phyloP scores from a whole-genome alignment of 768 basidiomycete species.

The Mycena latifolia region DNA sequence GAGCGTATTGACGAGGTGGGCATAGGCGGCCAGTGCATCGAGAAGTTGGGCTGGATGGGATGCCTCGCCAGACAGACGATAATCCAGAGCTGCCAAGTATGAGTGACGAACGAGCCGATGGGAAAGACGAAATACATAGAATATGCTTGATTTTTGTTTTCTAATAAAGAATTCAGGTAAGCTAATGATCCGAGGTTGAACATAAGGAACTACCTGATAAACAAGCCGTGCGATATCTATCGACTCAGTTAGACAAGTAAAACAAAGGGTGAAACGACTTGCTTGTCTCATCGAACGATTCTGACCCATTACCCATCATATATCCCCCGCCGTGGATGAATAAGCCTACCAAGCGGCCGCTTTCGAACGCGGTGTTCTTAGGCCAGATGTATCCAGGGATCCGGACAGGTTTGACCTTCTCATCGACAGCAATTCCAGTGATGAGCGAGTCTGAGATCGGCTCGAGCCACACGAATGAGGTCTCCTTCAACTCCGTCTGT shows the following conservation, averaged over 20 bases:
- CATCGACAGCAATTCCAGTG: no score
- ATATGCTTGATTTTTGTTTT: no score
- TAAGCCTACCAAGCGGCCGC: conserved; percentile 37
- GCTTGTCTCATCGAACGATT: conserved; percentile 38
- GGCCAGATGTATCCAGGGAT: no score
- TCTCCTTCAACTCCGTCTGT: conserved; percentile 38
- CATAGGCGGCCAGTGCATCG: conserved; percentile 64
- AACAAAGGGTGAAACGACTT: conserved; percentile 5
- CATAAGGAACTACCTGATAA: no score
- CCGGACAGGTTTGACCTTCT: no score
- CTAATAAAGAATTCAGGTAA: no score
- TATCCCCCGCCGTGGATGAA: conserved; percentile 44
- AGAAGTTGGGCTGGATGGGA: conserved; percentile 61
- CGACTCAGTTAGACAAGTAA: no score
- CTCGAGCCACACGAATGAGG: conserved; percentile 40
- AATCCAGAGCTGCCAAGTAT: conserved; percentile 37
- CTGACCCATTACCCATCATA: conserved; percentile 44
- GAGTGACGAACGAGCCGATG: background rate
- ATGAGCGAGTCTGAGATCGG: conserved; percentile 27
- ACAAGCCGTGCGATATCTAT: no score
- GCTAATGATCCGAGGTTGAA: no score
- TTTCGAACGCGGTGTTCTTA: background rate
- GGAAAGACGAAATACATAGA: no score
- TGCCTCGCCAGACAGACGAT: conserved; percentile 39
- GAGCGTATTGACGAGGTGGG: conserved; percentile 57